A percentile compares a stretch with the other conserved stretches of the same genome.
Evolutionary conservation across 2,329 filamentous ascomycete species (phyloP).

Genomic region (Ophiosphaerella narmari): DNA sequence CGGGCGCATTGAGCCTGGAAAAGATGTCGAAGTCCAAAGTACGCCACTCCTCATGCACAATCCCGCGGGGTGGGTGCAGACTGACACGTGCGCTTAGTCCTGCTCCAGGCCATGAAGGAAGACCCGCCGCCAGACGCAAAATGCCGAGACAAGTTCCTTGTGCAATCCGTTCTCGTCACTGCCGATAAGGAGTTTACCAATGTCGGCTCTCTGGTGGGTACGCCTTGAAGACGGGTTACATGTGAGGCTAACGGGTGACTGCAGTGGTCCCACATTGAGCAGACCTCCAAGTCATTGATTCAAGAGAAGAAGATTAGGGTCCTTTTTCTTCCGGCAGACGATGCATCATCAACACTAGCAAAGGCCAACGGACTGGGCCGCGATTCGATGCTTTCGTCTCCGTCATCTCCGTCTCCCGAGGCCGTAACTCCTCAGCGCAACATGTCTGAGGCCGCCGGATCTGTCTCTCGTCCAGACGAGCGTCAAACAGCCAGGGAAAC

Average conservation of each 20-base stretch:
- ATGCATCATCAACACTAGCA: slow-evolving; percentile 41
- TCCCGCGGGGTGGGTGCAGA: slow-evolving; percentile 15
- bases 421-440: slow-evolving; percentile 53
- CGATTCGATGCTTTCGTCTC: slow-evolving; percentile 55
- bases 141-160: slow-evolving; percentile 97
- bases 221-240: background rate
- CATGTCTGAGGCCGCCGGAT: slow-evolving; percentile 38
- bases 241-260: slow-evolving; percentile 13
- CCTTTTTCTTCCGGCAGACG: slow-evolving; percentile 73
- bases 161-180: slow-evolving; percentile 85
- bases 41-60: slow-evolving; percentile 37
- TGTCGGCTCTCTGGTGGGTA: slow-evolving; percentile 76
- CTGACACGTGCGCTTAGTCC: slow-evolving; percentile 62
- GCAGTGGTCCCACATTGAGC: slow-evolving; percentile 77
- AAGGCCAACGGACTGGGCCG: slow-evolving; percentile 42
- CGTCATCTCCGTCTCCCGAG: slow-evolving; percentile 61
- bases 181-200: slow-evolving; percentile 83
- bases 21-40: slow-evolving; percentile 93
- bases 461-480: slow-evolving; percentile 47
- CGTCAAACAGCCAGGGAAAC: slow-evolving; percentile 48
- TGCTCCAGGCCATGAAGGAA: slow-evolving; percentile 97
- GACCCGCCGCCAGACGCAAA: slow-evolving; percentile 84
- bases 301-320: slow-evolving; percentile 97
- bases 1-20: slow-evolving; percentile 88
- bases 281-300: slow-evolving; percentile 74